phyloP scores from a whole-genome alignment of 2,329 filamentous ascomycete species.

The Fusarium papillatum region DNA sequence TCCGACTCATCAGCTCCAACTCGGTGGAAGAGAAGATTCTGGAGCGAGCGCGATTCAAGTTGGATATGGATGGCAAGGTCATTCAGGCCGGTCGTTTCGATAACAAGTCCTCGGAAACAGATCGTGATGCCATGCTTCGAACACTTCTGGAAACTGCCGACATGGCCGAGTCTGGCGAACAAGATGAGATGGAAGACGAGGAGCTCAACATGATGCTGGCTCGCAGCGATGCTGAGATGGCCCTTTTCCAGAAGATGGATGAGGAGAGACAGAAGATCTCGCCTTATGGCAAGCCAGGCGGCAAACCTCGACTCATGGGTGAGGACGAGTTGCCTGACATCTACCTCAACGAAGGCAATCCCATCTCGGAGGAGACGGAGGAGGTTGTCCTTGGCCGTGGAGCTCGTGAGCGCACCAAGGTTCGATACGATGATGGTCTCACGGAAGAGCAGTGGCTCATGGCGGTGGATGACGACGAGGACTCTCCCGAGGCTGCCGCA shows the following conservation, averaged over 20 bases:
- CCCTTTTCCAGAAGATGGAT: slow-evolving; percentile 86
- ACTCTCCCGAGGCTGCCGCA: slow-evolving; percentile 92
- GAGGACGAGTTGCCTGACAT: slow-evolving; percentile 95
- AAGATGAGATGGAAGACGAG: slow-evolving; percentile 99
- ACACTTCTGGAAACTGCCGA: slow-evolving; percentile 91
- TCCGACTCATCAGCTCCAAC: slow-evolving; percentile 95
- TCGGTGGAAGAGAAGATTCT: slow-evolving; percentile 99
- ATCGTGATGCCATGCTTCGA: slow-evolving; percentile 96
- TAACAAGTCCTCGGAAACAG: slow-evolving; percentile 98
- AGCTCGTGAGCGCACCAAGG: slow-evolving; percentile 93
- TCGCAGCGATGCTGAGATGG: slow-evolving; percentile 84
- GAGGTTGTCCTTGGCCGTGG: slow-evolving; percentile 86
- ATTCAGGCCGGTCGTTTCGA: slow-evolving; percentile 99
- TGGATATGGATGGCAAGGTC: slow-evolving; percentile 99
- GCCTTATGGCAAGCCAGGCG: slow-evolving; percentile 78
- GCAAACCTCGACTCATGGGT: slow-evolving; percentile 84
- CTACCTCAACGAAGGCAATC: slow-evolving; percentile 89
- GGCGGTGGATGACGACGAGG: slow-evolving; percentile 97
- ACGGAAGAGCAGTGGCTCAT: slow-evolving; percentile 99
- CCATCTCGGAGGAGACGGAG: slow-evolving; percentile 82
- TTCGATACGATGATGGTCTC: slow-evolving; percentile 96
- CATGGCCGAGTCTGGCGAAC: slow-evolving; percentile 76
- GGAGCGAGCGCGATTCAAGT: slow-evolving; percentile 95
- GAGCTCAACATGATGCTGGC: slow-evolving; percentile 96
- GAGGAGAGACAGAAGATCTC: slow-evolving; percentile 76